Evolutionary conservation across 768 basidiomycete genomes (phyloP), one percentile per base, ranked within the genome.

Genomic region (Multifurca ochricompacta): DNA sequence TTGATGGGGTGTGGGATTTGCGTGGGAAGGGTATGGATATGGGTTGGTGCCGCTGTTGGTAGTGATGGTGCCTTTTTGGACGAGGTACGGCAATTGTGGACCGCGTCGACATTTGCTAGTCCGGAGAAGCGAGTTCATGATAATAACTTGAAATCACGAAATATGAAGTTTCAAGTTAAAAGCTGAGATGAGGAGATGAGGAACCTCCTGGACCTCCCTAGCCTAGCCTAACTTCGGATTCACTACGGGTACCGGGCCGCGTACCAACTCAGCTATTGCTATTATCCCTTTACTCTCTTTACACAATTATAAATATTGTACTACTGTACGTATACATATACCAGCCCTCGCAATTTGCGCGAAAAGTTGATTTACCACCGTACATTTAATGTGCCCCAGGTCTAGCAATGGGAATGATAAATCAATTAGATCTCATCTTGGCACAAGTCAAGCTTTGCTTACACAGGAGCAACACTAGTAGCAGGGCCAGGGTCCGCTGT

Each of bases 1-100:
- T 48, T 74, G 68, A 53, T 70, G 66, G 3, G 73, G 70, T 1
- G 68, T 67, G 1, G 73, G 73, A 35, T 67, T 65, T 4, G 66
- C 51, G 45, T 63, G 51, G 10, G 52, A 51, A 1, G 73, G 73
- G 48, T 67, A 70, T 1, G 69, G 69, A 39, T 65, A 69, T 19
- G 67, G 68, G 46, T 69, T 70, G 2, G 67, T 51, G 45, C 60
- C 65, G 19, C 58, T 60, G 10, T 61, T 65, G 3, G 62, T 59
- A 11, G 46, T 27, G 21, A 36, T 39, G 25, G 34, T 14, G 30
- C 32, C 30, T 19, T 35, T n/a, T 21, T 23, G 43, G 23, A 34
- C 1, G 50, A 45, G 14, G n/a, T 23, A 8, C 35, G n/a, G n/a
- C 19, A 51, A 18, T 13, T 23, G 49, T 51, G 14, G 14, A 19